Conservation (phyloP, 2,329 filamentous ascomycete genomes). For the Hypomyces rosellus region DNA sequence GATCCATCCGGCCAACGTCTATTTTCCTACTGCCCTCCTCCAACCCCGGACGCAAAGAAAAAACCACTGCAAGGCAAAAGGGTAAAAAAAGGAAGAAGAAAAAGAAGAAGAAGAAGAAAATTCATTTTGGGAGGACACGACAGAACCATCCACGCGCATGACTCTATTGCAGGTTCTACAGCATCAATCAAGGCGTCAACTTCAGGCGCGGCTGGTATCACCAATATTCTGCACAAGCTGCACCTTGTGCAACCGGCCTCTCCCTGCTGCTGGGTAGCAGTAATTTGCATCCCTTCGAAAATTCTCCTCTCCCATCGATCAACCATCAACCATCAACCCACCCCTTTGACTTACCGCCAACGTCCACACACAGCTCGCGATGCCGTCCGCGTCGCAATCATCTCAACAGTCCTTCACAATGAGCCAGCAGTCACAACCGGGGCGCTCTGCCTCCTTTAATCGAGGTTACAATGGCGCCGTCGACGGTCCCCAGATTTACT, state of each 20-base stretch:
- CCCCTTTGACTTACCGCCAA: not conserved
- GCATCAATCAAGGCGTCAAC: too few relatives aligned
- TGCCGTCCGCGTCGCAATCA: conserved; percentile 43
- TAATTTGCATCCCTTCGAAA: not conserved
- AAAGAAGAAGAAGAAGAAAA: not conserved
- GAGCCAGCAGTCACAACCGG: conserved; percentile 47
- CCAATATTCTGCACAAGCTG: conserved; percentile 5
- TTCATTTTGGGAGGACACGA: too few relatives aligned
- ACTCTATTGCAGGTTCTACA: too few relatives aligned
- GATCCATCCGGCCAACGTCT: not conserved
- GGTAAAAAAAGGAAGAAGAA: not conserved
- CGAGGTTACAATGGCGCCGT: conserved; percentile 26
- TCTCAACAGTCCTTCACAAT: conserved; percentile 52
- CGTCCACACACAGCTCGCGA: conserved; percentile 14
- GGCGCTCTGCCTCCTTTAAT: conserved; percentile 32
- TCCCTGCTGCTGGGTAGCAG: too few relatives aligned
- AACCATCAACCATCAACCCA: not conserved
- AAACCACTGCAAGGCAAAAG: not conserved
- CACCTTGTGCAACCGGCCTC: conserved; percentile 5
- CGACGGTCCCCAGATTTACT: conserved; percentile 55
- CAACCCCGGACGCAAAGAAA: not conserved
- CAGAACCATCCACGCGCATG: too few relatives aligned
- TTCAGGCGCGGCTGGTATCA: not conserved
- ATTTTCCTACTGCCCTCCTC: not conserved
- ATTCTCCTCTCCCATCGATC: not conserved